Conservation (phyloP, 1,284 basidiomycete species). For the Ustilago crameri region DNA sequence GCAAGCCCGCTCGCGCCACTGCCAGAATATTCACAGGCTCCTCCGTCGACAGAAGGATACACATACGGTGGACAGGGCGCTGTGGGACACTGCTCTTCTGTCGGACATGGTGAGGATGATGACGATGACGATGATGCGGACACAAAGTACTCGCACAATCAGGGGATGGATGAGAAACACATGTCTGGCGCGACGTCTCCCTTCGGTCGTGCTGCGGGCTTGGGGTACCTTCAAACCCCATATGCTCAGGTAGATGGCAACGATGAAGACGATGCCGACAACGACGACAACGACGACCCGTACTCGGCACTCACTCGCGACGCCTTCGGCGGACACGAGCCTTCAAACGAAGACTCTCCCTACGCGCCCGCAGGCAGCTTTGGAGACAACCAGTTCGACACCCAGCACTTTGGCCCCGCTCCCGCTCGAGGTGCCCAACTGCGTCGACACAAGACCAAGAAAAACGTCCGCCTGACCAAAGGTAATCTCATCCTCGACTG, state of each 20-base stretch:
- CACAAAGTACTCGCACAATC: conserved; percentile 38
- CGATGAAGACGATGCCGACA: conserved; percentile 23
- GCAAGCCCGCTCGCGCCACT: conserved; percentile 15
- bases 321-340: conserved; percentile 19
- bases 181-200: conserved; percentile 27
- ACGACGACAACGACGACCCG: conserved; percentile 18
- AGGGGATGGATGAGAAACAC: conserved; percentile 47
- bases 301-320: conserved; percentile 34
- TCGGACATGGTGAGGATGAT: conserved; percentile 30
- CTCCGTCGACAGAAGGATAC: conserved; percentile 12
- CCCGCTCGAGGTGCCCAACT: conserved; percentile 62
- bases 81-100: conserved; percentile 31
- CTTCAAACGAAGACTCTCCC: conserved; percentile 4
- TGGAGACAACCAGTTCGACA: conserved; percentile 47
- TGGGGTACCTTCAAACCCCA: conserved; percentile 28
- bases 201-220: conserved; percentile 14
- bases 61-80: conserved; percentile 34
- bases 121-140: conserved; percentile 36
- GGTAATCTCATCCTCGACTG: conserved; percentile 69
- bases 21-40: conserved; percentile 20
- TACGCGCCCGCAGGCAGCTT: conserved; percentile 15
- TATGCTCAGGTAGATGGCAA: conserved; percentile 26
- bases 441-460: conserved; percentile 69
- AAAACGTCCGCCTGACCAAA: conserved; percentile 65
- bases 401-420: conserved; percentile 66